Conservation (phyloP, 345 rosid species). For the Cardamine occulta region DNA sequence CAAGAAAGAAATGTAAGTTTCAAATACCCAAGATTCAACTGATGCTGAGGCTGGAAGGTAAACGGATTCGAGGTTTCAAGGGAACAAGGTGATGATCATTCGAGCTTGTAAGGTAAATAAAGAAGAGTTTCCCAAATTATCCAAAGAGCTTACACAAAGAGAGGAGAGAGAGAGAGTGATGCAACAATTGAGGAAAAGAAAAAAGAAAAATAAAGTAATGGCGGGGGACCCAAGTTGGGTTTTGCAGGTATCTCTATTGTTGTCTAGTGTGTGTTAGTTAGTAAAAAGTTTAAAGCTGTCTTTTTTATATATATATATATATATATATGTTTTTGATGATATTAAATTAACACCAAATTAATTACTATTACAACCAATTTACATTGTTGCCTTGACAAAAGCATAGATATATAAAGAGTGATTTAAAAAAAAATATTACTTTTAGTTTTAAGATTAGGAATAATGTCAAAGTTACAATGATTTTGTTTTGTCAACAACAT, state of each 20-base stretch:
- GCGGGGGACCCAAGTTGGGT: constrained; percentile 42
- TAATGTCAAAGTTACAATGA: constrained; percentile 14
- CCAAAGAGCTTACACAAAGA: constrained; percentile 39
- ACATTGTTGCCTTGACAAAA: constrained; percentile 18
- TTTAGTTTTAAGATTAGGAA: neutral
- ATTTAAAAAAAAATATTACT: neutral
- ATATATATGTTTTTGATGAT: neutral
- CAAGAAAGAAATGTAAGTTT: constrained; percentile 4
- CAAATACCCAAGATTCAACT: constrained; percentile 32
- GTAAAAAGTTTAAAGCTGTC: constrained; percentile 39
- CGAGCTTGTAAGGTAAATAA: constrained; percentile 12
- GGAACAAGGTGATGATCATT: constrained; percentile 28
- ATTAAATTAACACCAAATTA: neutral
- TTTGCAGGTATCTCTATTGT: constrained; percentile 42
- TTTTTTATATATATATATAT: too few relatives aligned
- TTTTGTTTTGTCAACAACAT: neutral
- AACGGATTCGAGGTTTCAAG: constrained; percentile 10
- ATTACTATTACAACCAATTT: neutral
- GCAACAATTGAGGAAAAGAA: neutral
- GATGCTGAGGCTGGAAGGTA: constrained; percentile 14
- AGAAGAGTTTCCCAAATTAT: constrained; percentile 32
- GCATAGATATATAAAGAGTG: neutral
- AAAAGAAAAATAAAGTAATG: neutral
- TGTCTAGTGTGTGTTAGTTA: constrained; percentile 30
- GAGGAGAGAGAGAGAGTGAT: constrained; percentile 27